phyloP scores from a whole-genome alignment of 352 stramenopile genomes.

The Paralagenidium karlingii region DNA sequence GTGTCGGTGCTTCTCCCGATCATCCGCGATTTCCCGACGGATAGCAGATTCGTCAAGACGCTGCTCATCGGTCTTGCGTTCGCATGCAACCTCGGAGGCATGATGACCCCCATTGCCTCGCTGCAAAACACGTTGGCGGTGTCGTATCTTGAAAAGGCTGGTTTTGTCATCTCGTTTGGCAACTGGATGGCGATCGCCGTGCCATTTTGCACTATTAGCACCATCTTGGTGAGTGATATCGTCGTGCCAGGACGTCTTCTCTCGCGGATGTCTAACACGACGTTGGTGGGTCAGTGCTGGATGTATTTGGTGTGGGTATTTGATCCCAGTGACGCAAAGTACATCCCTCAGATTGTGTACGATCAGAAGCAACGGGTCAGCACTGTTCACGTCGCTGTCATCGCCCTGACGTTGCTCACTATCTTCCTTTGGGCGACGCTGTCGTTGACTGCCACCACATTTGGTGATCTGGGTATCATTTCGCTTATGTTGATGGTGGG shows the following conservation, averaged over 20 bases:
- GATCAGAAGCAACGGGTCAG: conserved; percentile 85
- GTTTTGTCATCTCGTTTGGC: conserved; percentile 82
- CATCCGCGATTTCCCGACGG: conserved; percentile 74
- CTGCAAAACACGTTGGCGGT: conserved; percentile 82
- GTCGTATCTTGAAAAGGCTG: conserved; percentile 78
- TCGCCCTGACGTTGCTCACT: conserved; percentile 81
- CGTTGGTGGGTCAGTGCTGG: conserved; percentile 57
- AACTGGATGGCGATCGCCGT: conserved; percentile 84
- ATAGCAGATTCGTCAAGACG: conserved; percentile 83
- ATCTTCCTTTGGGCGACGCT: conserved; percentile 87
- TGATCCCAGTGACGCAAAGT: conserved; percentile 75
- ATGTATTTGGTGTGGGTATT: conserved; percentile 81
- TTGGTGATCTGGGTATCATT: conserved; percentile 86
- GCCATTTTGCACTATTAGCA: conserved; percentile 80
- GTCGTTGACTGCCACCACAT: conserved; percentile 70
- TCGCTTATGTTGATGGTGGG: conserved; percentile 85
- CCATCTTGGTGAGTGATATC: conserved; percentile 59
- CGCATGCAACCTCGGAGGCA: conserved; percentile 86
- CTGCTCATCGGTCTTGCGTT: conserved; percentile 88
- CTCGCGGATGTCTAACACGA: not conserved
- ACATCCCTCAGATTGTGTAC: conserved; percentile 89
- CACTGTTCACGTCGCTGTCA: conserved; percentile 79
- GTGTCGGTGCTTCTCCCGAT: conserved; percentile 84
- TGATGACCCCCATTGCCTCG: conserved; percentile 90
- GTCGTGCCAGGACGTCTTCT: not conserved